Base-by-base conservation (phyloP, 441 rosid species). In the Jatropha podagrica region DNA sequence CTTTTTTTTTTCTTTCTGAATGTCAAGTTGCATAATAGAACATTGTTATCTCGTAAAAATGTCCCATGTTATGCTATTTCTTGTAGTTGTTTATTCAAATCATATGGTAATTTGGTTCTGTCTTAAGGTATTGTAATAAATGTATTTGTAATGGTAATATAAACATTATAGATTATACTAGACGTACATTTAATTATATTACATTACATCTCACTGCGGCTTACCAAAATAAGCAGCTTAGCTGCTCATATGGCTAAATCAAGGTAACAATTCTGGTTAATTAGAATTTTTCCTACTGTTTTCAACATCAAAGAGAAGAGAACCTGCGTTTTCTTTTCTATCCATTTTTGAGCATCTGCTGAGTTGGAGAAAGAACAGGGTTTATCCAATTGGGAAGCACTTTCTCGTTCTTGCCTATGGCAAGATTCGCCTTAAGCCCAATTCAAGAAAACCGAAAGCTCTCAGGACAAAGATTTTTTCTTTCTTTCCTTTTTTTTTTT, bases 361-460 rank as follows among this genome's bases (percentile, higher is more conserved):
- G 74, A 60, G 61, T 44, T 17, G 72, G 49, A 27, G 69, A 40
- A 23, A 37, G 67, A 23, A 14, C 20, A 40, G 64, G 58, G 42
- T 66, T 66, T 74, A 74, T 74, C 77, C 72, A 56, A 40, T 56
- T 17, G 54, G 9, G 18, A 14, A 55, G 5, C 59, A 59, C 52
- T 72, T 46, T 23, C 5, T 23, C 23, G 63, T 59, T 59, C n/a
- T 44, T 72, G 26, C 10, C 32, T 18, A 41, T 38, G 32, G 60
- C 56, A 72, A 62, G 68, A 65, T 65, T 65, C 77, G 71, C 32
- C 54, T 38, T 65, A 14, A 74, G 54, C 65, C 32, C 7, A 38
- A 18, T 38, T 40, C 48, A 73, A 46, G 51, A 67, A 68, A 61
- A 60, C 69, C 54, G 38, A 73, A 73, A 73, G 73, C 76, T 68